Evolutionary conservation across 306 rosid genomes (phyloP).

Genomic region (Vigna nakashimae): DNA sequence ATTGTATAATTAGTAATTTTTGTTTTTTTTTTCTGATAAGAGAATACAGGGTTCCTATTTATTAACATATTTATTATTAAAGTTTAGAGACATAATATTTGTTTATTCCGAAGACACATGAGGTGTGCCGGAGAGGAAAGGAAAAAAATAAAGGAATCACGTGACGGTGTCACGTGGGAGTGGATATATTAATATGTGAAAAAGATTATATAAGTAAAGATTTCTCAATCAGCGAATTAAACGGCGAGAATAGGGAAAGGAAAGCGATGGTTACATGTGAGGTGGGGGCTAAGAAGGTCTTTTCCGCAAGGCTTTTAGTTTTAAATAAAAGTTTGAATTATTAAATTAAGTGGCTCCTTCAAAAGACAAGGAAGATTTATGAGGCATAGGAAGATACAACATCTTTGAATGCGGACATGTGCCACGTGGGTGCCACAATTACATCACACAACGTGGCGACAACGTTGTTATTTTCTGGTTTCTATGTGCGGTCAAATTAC

Average conservation of each 20-base stretch:
- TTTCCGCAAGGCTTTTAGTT: neutral
- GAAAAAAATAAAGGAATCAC: conserved; percentile 45
- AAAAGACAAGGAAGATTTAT: conserved; percentile 1
- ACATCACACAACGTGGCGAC: conserved; percentile 52
- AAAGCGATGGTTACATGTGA: conserved; percentile 61
- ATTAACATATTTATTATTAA: neutral
- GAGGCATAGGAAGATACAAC: neutral
- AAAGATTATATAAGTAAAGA: neutral
- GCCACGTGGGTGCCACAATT: conserved; percentile 55
- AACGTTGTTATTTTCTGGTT: conserved; percentile 21
- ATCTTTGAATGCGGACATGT: conserved; percentile 42
- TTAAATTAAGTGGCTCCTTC: conserved; percentile 10
- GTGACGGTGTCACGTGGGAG: conserved; percentile 48
- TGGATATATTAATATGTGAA: neutral
- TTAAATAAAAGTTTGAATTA: conserved; percentile 9
- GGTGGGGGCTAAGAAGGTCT: conserved; percentile 2
- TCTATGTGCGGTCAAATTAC: neutral
- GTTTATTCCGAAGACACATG: conserved; percentile 35
- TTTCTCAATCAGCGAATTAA: conserved; percentile 47
- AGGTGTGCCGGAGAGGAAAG: conserved; percentile 48
- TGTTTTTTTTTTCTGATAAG: neutral
- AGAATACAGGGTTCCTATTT: neutral
- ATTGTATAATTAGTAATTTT: neutral
- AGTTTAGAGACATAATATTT: conserved; percentile 7
- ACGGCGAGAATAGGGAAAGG: conserved; percentile 61